Conservation (phyloP, 2,329 filamentous ascomycete genomes). For the Trichoderma semiorbis region DNA sequence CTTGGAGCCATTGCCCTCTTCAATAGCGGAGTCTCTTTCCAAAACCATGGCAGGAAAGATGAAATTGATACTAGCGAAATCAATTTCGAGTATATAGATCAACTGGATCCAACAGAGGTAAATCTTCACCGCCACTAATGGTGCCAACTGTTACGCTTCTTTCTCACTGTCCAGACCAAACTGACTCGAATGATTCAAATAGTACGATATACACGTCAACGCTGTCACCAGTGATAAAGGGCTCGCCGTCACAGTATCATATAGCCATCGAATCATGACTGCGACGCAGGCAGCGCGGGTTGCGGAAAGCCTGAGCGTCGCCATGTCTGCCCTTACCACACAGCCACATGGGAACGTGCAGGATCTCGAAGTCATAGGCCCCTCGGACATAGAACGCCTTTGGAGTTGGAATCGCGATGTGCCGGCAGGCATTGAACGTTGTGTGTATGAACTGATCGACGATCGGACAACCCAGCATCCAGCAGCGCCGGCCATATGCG, state of each 20-base stretch:
- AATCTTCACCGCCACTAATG: too few species aligned
- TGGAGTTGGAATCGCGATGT: not conserved
- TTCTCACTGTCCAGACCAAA: too few species aligned
- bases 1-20: not conserved
- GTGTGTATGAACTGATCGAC: not conserved
- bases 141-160: too few species aligned
- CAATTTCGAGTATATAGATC: not conserved
- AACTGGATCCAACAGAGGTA: too few species aligned
- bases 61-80: not conserved
- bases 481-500: not conserved
- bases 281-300: too few species aligned
- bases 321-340: not conserved
- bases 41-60: not conserved
- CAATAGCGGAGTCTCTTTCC: conserved; percentile 5
- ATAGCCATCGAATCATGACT: too few species aligned
- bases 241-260: too few species aligned
- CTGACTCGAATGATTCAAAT: too few species aligned
- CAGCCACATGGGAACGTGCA: too few species aligned
- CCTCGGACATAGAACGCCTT: not conserved
- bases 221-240: not conserved
- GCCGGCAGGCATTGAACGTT: not conserved
- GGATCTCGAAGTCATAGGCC: too few species aligned
- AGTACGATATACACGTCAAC: too few species aligned
- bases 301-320: conserved; percentile 18
- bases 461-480: not conserved